Conservation (phyloP, 2,329 filamentous ascomycete genomes). For the Myriosclerotinia duriaeana region DNA sequence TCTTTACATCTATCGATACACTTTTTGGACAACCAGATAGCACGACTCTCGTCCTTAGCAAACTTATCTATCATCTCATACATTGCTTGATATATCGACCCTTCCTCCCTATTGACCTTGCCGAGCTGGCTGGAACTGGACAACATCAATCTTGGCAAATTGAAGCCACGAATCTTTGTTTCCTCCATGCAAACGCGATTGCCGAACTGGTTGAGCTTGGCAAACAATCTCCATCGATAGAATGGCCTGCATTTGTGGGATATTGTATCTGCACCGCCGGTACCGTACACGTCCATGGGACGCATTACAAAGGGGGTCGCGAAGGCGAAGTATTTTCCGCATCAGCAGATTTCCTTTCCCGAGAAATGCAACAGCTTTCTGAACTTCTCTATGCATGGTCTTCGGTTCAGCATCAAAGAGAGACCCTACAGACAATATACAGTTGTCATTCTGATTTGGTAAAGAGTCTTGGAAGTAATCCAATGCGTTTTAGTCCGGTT, state of each 20-base stretch:
- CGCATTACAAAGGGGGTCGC: constrained; percentile 62
- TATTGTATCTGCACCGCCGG: constrained; percentile 86
- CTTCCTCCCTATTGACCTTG: constrained; percentile 80
- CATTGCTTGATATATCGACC: constrained; percentile 85
- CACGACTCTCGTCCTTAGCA: constrained; percentile 76
- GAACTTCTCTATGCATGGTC: constrained; percentile 76
- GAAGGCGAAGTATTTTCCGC: constrained; percentile 53
- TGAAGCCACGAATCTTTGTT: constrained; percentile 84
- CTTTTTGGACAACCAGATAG: constrained; percentile 78
- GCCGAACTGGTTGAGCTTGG: constrained; percentile 79
- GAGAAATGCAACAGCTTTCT: constrained; percentile 76
- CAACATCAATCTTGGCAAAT: constrained; percentile 94
- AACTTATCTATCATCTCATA: constrained; percentile 81
- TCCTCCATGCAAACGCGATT: constrained; percentile 82
- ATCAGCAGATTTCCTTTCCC: constrained; percentile 68
- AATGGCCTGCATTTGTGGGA: constrained; percentile 84
- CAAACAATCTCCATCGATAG: constrained; percentile 65
- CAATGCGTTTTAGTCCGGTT: constrained; percentile 72
- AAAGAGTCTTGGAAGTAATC: constrained; percentile 65
- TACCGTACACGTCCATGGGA: constrained; percentile 84
- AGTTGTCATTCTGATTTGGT: constrained; percentile 79
- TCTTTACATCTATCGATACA: constrained; percentile 72
- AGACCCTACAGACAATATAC: constrained; percentile 75
- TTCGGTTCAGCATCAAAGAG: constrained; percentile 75
- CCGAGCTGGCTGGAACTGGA: constrained; percentile 74